A percentile compares a stretch with the other conserved stretches of the same genome.
phyloP scores from a whole-genome alignment of 2,329 filamentous ascomycete genomes.

The Cladobotryum protrusum region DNA sequence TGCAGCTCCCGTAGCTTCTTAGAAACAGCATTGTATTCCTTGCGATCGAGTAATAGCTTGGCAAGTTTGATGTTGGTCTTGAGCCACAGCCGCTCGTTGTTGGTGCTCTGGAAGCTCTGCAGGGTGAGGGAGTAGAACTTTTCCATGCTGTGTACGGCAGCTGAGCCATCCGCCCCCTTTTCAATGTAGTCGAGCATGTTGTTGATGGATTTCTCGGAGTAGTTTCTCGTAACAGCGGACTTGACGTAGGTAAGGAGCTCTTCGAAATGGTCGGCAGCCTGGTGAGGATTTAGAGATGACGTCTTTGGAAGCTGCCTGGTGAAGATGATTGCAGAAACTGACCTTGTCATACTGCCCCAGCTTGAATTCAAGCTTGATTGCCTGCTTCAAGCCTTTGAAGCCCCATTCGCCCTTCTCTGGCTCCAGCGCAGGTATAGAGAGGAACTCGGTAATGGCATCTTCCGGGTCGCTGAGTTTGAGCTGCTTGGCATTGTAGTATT shows the following conservation, averaged over 20 bases:
- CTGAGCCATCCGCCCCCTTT: slow-evolving; percentile 68
- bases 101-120: slow-evolving; percentile 91
- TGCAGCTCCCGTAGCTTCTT: slow-evolving; percentile 86
- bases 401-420: slow-evolving; percentile 96
- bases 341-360: slow-evolving; percentile 84
- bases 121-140: slow-evolving; percentile 92
- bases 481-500: slow-evolving; percentile 99
- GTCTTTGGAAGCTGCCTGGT: no score
- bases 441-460: slow-evolving; percentile 84
- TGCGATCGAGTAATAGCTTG: slow-evolving; percentile 83
- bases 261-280: slow-evolving; percentile 88
- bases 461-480: slow-evolving; percentile 82
- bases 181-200: slow-evolving; percentile 98
- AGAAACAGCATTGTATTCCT: slow-evolving; percentile 73
- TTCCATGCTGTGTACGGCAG: slow-evolving; percentile 76
- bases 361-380: slow-evolving; percentile 94
- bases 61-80: slow-evolving; percentile 98
- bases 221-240: slow-evolving; percentile 92
- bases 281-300: slow-evolving; percentile 14
- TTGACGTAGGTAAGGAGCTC: slow-evolving; percentile 97
- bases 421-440: slow-evolving; percentile 80
- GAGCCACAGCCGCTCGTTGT: slow-evolving; percentile 94
- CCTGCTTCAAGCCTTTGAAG: slow-evolving; percentile 96
- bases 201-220: slow-evolving; percentile 98
- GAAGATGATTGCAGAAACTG: not conserved